Evolutionary conservation across 441 rosid genomes (phyloP).

Genomic region (Pelargonium cotyledonis): DNA sequence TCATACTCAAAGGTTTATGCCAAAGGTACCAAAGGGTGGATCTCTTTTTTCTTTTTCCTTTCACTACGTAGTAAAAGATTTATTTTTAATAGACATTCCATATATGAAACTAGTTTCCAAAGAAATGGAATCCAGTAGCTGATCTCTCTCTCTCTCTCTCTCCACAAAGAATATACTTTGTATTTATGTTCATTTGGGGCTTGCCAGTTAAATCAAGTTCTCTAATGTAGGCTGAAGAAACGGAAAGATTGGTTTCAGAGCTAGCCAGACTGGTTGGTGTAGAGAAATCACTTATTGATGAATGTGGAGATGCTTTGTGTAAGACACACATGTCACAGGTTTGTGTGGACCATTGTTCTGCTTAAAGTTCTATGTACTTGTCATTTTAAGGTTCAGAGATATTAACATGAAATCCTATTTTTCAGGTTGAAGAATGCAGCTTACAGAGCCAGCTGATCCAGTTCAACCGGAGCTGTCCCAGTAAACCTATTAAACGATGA

Average conservation of each 20-base stretch:
- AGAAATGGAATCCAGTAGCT: neutral
- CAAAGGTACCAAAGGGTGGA: conserved; percentile 39
- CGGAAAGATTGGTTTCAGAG: conserved; percentile 51
- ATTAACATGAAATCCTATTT: neutral
- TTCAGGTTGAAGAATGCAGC: conserved; percentile 59
- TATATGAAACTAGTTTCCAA: neutral
- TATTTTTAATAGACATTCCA: neutral
- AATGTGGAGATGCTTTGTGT: conserved; percentile 47
- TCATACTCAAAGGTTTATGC: conserved; percentile 39
- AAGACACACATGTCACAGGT: conserved; percentile 49
- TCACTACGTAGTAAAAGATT: neutral
- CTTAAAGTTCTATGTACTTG: neutral
- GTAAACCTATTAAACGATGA: neutral
- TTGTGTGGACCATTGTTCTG: conserved; percentile 9
- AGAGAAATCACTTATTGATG: conserved; percentile 54
- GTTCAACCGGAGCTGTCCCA: conserved; percentile 15
- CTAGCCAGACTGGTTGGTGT: conserved; percentile 52
- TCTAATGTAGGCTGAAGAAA: conserved; percentile 52
- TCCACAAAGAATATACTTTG: neutral
- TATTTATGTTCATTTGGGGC: neutral
- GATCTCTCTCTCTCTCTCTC: neutral
- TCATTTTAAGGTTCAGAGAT: neutral
- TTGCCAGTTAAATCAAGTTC: neutral
- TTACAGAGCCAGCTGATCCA: conserved; percentile 50
- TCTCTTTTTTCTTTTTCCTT: neutral